Evolutionary conservation across 208 protist genomes (phyloP), one percentile per base, ranked within the genome.

Genomic region (Leishmania major): DNA sequence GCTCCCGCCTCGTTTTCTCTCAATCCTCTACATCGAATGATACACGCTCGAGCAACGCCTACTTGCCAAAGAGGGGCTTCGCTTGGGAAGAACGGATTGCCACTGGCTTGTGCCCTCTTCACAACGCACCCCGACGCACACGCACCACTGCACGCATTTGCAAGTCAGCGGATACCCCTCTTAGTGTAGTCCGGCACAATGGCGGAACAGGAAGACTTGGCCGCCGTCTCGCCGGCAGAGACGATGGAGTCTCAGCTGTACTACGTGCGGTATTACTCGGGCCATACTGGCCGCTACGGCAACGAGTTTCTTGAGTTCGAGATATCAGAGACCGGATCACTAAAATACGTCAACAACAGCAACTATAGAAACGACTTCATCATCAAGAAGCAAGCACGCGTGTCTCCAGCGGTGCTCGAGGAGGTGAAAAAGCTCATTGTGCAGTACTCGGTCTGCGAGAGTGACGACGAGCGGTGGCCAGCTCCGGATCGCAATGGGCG

Each of bases 251-350:
- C 94, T 2, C 87, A 86, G 47, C 83, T 97, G 31, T 84, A 96
- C 82, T 96, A 95, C 81, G 71, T 98, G 28, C 91, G 95, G 47
- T 98, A 96, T 81, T 98, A 95, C 86, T 90, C 92, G 0, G 95
- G 95, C 2, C 95, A 98, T 78, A 94, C 90, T 19, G 95, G 95
- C 43, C 90, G 93, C 37, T 96, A 96, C 81, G 95, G 95, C n/a
- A 96, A 96, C 77, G 93, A 98, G 86, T 96, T 98, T 85, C 80
- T 96, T 0, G 93, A 98, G 75, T 98, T 96, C 77, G 92, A 96
- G 47, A 86, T 98, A 53, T 81, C 91, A 31, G 90, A 95, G 37
- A 92, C 93, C 76, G 95, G 95, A 45, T 91, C 87, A 15, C 85
- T 98, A 35, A 93, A 94, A 84, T 98, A 98, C 66, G 91, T 92